Evolutionary conservation across 768 basidiomycete genomes (phyloP), one percentile per base, ranked within the genome.

Genomic region (Kwoniella botswanensis): DNA sequence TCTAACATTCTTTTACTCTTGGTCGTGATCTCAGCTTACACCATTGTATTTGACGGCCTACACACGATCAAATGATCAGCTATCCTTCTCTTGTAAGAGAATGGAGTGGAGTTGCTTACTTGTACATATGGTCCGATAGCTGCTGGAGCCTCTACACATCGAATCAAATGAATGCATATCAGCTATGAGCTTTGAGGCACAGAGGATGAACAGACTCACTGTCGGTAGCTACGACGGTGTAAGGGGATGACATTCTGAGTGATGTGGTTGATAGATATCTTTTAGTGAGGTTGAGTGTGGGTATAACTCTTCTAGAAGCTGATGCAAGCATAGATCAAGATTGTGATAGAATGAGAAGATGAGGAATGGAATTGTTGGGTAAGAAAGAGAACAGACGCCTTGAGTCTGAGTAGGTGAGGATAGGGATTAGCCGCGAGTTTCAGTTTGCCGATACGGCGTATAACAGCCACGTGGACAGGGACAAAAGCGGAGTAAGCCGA

Each of bases 1-100:
- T 67, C 1, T 55, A 11, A 26, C 44, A 22, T 42, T n/a, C 42
- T 15, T 57, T 35, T 56, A 53, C 22, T 57, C 9, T 26, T 35
- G 5, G 11, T 2, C 1, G 21, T 52, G 2, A 29, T 21, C 41
- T 22, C 22, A 26, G 29, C 6, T 72, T 63, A 83, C 87, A 76
- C 92, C 89, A 62, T 92, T 92, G 63, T 88, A 87, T 79, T 91
- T 92, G 85, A 95, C 88, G 4, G 90, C 95, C 85, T 96, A 1
- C 22, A 29, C 35, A 55, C 50, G 26, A 24, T 3, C 46, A 24
- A 22, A 29, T 58, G 9, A 58, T 73, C 61, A 73, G 62, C 71
- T 41, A 15, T 24, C 21, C 4, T 18, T 18, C 35, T 13, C 17
- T 17, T 15, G 21, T 10, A 12, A 21, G 24, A 60, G 41, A 43